Base-by-base conservation (phyloP, 192 early-diverging fungal genomes). In the Coemansia sp. region DNA sequence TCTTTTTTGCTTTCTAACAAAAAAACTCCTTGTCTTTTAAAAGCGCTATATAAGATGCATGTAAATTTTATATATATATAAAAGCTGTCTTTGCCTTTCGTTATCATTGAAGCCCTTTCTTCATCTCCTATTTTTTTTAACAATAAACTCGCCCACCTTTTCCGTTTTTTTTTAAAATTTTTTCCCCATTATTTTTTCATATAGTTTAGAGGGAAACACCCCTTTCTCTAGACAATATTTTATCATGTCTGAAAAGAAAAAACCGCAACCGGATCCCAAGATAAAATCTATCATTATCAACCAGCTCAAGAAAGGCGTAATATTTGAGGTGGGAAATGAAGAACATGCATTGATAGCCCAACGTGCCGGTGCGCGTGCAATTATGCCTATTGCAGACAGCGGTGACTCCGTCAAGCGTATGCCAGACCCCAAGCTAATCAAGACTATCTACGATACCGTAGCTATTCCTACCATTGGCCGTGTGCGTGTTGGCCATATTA, bases 401-500 rank as follows among this genome's bases (percentile, higher is more conserved):
- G 88, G 97, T 69, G 95, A 92, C 75, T 94, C 94, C 50, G 96
- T 98, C 54, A 89, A 95, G 31, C 94, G 97, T 63, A 99, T 99
- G 97, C 97, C 95, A 17, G 96, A 98, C 82, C 97, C 97, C 63
- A 81, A 88, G 67, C 94, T 97, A 92, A 98, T 99, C 87, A 92
- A 89, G 76, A 94, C 94, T 73, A 99, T 99, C 79, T 91, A 90
- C 67, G 89, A 74, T 10, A 93, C 97, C 17, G 95, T 98, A 60
- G 94, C 94, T 8, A 96, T 99, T 84, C 96, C 97, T 18, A 95
- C 98, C 67, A 98, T 99, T 94, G 97, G 94, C 81, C 96, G 95
- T 81, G 95, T 96, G 78, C 91, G 97, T 62, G 96, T 97, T 64
- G 97, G 97, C 63, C 97, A 99, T 85, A 91, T 98, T 89, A 94